A percentile compares a stretch with the other conserved stretches of the same genome.
Evolutionary conservation across 139 green algal genomes (phyloP).

Genomic region (Auxenochlorella pyrenoidosa): DNA sequence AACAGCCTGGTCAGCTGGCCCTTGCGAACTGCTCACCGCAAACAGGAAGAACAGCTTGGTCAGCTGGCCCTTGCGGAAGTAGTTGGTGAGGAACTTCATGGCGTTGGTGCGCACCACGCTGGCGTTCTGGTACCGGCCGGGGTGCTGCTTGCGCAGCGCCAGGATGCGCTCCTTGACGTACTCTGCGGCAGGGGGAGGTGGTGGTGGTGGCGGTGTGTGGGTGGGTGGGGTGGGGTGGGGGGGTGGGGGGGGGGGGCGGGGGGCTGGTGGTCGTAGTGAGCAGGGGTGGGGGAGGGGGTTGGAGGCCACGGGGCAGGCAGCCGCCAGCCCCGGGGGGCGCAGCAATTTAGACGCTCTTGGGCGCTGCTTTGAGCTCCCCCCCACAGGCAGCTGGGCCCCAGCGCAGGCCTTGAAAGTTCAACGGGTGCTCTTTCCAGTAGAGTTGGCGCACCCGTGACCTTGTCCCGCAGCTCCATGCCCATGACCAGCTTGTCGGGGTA

Average conservation of each 20-base stretch:
- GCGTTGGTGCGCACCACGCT: conserved; percentile 90
- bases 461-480: conserved; percentile 97
- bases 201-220: not conserved
- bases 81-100: conserved; percentile 96
- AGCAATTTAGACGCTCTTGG: no score
- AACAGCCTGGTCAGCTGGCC: not conserved
- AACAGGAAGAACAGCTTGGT: conserved; percentile 99
- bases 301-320: no score
- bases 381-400: no score
- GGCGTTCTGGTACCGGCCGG: conserved; percentile 77
- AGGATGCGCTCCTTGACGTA: conserved; percentile 93
- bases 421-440: no score
- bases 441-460: conserved; percentile 71
- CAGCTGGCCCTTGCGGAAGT: conserved; percentile 95
- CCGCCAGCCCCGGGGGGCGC: no score
- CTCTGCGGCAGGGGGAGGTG: conserved; percentile 42
- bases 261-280: no score
- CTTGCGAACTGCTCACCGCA: conserved; percentile 63
- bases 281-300: no score
- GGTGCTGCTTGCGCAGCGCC: conserved; percentile 77
- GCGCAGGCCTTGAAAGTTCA: no score
- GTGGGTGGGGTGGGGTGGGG: not conserved
- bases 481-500: conserved; percentile 95
- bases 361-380: no score
- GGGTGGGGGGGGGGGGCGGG: no score